Evolutionary conservation across 495 filamentous ascomycete genomes (phyloP), one percentile per base, ranked within the genome.

Genomic region (Penicillium roqueforti): DNA sequence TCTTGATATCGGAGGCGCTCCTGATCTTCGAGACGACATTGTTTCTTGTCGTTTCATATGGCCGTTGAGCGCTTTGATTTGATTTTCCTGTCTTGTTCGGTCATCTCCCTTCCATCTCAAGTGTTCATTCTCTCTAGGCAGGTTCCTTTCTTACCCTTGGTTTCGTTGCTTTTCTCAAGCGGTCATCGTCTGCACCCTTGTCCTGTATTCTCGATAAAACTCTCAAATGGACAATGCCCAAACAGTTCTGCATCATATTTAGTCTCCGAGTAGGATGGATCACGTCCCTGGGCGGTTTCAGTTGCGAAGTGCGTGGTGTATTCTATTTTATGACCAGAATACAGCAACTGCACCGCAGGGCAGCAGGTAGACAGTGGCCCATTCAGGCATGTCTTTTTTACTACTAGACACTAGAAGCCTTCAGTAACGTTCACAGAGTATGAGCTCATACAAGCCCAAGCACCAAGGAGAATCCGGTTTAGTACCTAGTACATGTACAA

Each of bases 41-140:
- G 31, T 50, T 28, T 59, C 31, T 53, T 50, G 43, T 54, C 51
- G 36, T 51, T 45, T 48, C 37, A 46, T 38, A 36, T 45, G 32
- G 42, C 61, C 26, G 52, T 49, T 61, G 57, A 63, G 60, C 63
- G 63, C 60, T 63, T 52, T 61, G 54, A 32, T 61, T 63, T 59
- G 50, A 42, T 56, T 56, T 56, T 48, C 55, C 55, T 40, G 47
- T 58, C 56, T 60, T 62, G 49, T 54, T 52, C 40, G 29, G 22
- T 44, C 51, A 58, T 62, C 59, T 59, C 52, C 55, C 52, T 60
- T 55, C 56, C 53, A 57, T 58, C 53, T 47, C 53, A 59, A 43
- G 29, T 44, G 29, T 44, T 37, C 46, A 20, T 54, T 46, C 46
- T 47, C 40, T 32, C 44, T 32, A 63, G 63, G 58, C 58, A 65